These are phyloP conservation scores for Euphorbia tirucalli DNA, from an alignment of 345 rosid species.

Conservation along the genomic window DNA sequence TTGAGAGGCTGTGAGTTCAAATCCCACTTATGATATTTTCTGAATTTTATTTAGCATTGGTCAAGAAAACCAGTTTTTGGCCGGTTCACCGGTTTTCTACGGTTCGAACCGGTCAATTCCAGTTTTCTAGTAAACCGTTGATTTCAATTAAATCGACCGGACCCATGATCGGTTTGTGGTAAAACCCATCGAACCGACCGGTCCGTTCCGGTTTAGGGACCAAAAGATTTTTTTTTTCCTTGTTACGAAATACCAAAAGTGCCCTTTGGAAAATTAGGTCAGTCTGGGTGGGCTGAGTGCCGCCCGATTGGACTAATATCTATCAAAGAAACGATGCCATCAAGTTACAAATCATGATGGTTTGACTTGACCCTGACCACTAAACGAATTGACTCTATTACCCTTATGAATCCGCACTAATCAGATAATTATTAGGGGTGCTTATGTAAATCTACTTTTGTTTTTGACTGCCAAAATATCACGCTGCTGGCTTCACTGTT, in stretches of 20 bases:
- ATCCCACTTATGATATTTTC: too few relatives aligned
- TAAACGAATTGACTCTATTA: background rate
- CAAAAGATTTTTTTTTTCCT: too few relatives aligned
- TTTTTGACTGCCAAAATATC: background rate
- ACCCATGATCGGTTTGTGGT: too few relatives aligned
- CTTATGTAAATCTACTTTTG: background rate
- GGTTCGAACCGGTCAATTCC: too few relatives aligned
- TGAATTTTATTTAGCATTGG: too few relatives aligned
- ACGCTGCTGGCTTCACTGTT: background rate
- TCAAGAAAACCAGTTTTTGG: too few relatives aligned
- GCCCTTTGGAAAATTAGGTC: conserved; percentile 24
- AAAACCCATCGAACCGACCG: too few relatives aligned
- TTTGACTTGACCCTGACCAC: conserved; percentile 29
- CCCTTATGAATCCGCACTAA: background rate
- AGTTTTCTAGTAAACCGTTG: too few relatives aligned
- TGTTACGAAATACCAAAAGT: background rate
- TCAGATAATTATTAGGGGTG: background rate
- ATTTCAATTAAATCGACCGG: too few relatives aligned
- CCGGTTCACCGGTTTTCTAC: too few relatives aligned
- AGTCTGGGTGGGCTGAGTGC: conserved; percentile 32
- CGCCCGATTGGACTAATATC: conserved; percentile 37
- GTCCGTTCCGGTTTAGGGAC: too few relatives aligned
- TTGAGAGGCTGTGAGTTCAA: too few relatives aligned
- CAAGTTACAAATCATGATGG: background rate
- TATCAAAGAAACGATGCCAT: conserved; percentile 31